Evolutionary conservation across 164 flowering plant genomes (phyloP), one percentile per base, ranked within the genome.

Genomic region (Brasenia schreberi): DNA sequence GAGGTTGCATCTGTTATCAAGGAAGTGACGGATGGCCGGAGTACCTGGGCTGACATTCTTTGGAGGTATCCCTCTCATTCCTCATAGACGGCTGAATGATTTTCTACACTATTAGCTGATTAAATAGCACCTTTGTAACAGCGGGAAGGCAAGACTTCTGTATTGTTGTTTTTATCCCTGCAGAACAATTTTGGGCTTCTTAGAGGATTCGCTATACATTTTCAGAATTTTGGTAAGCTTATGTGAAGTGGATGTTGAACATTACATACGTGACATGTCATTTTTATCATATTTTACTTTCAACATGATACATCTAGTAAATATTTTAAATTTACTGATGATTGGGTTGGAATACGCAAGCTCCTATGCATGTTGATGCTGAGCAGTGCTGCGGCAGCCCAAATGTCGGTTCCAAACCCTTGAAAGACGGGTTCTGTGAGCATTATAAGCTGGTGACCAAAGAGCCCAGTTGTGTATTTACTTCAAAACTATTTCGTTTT

Each of bases 1-100:
- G 87, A 87, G 73, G 99, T 89, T 18, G 89, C 91, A n/a, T 75
- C 88, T 5, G 94, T 92, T 7, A 82, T 95, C 61, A 84, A 85
- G 77, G 87, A 81, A 63, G 86, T 95, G n/a, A 83, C 83, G 0
- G 97, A 92, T 18, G 97, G 97, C 16, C 81, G 71, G 64, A 81
- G 81, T 70, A 85, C 92, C 4, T 92, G 97, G 99, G 79, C 73
- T 0, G 89, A 87, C 73, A 80, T 86, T 5, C 75, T 79, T 65
- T 76, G 84, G 77, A 83, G 70, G 65, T 93, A 74, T 71, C 96
- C 97, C 5, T 75, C 87, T 12, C 90, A 87, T 66, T 61, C 63
- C 63, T 61, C 63, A 18, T 11, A 9, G 12, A 2, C 63, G 18
- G 63, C 19, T 61, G 63, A 61, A n/a, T 61, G 63, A 61, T 14